A percentile compares a stretch with the other conserved stretches of the same genome.
These are phyloP conservation scores for Rhodamnia rubescens DNA, from an alignment of 345 rosid genomes.

Conservation along the genomic window DNA sequence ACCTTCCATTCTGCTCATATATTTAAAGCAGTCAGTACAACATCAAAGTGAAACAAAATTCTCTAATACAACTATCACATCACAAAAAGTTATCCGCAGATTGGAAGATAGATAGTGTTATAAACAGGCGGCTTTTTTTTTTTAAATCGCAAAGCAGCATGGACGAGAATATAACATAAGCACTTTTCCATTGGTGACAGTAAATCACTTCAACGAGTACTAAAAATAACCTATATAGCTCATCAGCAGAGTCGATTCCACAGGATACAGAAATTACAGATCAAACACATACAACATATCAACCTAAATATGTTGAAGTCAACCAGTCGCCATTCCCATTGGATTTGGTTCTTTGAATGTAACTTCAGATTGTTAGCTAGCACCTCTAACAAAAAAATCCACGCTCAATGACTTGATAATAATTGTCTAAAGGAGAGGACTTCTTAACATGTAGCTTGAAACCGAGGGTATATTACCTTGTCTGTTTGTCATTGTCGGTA, in stretches of 20 bases:
- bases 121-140: background rate
- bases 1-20: conserved; percentile 83
- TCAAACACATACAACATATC: background rate
- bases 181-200: background rate
- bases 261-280: background rate
- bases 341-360: background rate
- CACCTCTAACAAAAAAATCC: background rate
- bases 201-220: background rate
- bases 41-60: background rate
- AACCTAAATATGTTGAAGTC: background rate
- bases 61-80: background rate
- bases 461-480: conserved; percentile 41
- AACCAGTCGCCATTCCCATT: background rate
- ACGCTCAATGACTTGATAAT: background rate
- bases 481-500: conserved; percentile 96
- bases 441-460: background rate
- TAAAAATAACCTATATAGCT: background rate
- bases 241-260: background rate
- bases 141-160: background rate
- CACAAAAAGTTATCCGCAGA: background rate
- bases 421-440: background rate
- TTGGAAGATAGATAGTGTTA: background rate
- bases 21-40: background rate
- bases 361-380: background rate
- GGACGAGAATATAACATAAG: background rate